A percentile compares a stretch with the other conserved stretches of the same genome.
Conservation (phyloP, 208 protist species). For the Acanthamoeba sp. region DNA sequence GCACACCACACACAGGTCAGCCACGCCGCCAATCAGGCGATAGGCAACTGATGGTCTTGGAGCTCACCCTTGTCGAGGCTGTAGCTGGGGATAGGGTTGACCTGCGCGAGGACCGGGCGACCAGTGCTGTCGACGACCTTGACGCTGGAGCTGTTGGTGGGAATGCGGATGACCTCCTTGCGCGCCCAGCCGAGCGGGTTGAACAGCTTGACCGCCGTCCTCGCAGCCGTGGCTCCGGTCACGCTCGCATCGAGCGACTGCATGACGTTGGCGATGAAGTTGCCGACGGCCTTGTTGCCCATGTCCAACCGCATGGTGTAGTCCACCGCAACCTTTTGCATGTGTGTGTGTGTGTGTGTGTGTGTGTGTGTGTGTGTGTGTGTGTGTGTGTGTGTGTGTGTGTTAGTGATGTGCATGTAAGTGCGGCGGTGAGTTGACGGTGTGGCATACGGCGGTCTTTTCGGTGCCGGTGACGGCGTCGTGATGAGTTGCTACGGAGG, state of each 20-base stretch:
- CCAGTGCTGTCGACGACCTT: constrained; percentile 8
- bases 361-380: neutral
- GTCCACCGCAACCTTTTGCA: neutral
- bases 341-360: neutral
- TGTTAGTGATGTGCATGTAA: neutral
- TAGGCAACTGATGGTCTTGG: neutral
- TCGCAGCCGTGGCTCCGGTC: neutral
- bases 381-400: neutral
- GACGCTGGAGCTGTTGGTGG: neutral
- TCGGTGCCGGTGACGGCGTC: constrained; percentile 83
- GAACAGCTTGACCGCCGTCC: neutral
- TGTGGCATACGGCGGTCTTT: neutral
- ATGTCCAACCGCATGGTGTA: constrained; percentile 29
- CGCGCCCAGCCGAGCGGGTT: constrained; percentile 37
- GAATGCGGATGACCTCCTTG: constrained; percentile 3
- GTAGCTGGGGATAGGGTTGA: neutral
- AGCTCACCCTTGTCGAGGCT: neutral
- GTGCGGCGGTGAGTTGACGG: no score
- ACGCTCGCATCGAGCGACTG: neutral
- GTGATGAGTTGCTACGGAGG: constrained; percentile 80
- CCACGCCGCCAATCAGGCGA: no score
- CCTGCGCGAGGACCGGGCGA: neutral
- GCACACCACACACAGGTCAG: no score
- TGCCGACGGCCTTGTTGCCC: constrained; percentile 6
- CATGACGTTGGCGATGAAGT: neutral